A percentile compares a stretch with the other conserved stretches of the same genome.
These are phyloP conservation scores for Suhomyces terraborum DNA, from an alignment of 1,139 yeast genomes.

Conservation along the genomic window DNA sequence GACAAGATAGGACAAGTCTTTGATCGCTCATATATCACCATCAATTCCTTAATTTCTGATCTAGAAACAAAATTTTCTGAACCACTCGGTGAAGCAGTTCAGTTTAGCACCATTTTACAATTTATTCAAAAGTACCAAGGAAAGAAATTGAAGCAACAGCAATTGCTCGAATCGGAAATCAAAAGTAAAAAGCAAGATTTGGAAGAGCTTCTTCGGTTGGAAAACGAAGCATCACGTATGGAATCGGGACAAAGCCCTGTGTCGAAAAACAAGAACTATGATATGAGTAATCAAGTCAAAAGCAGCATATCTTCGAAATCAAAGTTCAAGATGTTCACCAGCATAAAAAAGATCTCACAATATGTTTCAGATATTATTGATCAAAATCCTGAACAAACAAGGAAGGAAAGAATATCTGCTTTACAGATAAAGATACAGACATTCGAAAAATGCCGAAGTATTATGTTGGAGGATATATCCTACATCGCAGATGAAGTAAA, in stretches of 20 bases:
- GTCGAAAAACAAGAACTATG: constrained; percentile 33
- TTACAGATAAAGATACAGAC: constrained; percentile 54
- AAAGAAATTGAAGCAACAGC: constrained; percentile 68
- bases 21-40: constrained; percentile 68
- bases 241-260: constrained; percentile 34
- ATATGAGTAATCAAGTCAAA: constrained; percentile 24
- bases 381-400: constrained; percentile 66
- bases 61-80: constrained; percentile 77
- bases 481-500: constrained; percentile 54
- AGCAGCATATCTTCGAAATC: constrained; percentile 18
- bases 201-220: constrained; percentile 43
- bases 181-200: constrained; percentile 47
- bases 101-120: constrained; percentile 67
- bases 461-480: constrained; percentile 57
- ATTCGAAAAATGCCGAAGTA: constrained; percentile 57
- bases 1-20: constrained; percentile 82
- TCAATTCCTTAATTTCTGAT: constrained; percentile 67
- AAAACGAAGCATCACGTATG: constrained; percentile 41
- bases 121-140: constrained; percentile 69
- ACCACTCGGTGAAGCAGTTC: constrained; percentile 81
- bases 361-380: constrained; percentile 71
- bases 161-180: constrained; percentile 57
- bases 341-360: constrained; percentile 54
- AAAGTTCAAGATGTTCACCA: constrained; percentile 30
- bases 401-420: constrained; percentile 57